Evolutionary conservation across 129 eudicot species (phyloP).

Genomic region (Silybum marianum): DNA sequence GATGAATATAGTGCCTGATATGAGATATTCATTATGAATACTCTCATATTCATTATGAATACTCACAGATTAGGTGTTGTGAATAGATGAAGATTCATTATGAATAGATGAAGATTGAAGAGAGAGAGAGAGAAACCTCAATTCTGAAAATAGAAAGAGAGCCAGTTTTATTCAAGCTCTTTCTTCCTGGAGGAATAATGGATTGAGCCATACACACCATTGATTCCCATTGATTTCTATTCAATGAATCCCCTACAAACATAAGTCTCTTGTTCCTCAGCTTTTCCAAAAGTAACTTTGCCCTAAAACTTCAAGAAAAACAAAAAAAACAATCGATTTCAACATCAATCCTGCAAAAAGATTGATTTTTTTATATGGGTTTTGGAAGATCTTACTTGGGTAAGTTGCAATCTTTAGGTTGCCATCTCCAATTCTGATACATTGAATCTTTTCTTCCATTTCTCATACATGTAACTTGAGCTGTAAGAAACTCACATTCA

Average conservation of each 20-base stretch:
- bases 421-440: slow-evolving; percentile 97
- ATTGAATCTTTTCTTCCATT: slow-evolving; percentile 81
- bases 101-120: neutral
- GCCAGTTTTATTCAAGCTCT: slow-evolving; percentile 80
- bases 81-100: too few relatives aligned
- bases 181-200: slow-evolving; percentile 68
- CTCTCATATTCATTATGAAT: neutral
- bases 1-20: neutral
- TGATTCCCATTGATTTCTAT: slow-evolving; percentile 96
- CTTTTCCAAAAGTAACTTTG: slow-evolving; percentile 79
- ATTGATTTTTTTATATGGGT: neutral
- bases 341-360: slow-evolving; percentile 10
- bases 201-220: slow-evolving; percentile 98
- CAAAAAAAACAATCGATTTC: neutral
- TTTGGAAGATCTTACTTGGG: slow-evolving; percentile 65
- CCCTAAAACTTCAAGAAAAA: slow-evolving; percentile 53
- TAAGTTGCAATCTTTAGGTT: slow-evolving; percentile 81
- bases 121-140: slow-evolving; percentile 50
- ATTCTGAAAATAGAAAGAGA: slow-evolving; percentile 79
- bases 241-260: slow-evolving; percentile 97
- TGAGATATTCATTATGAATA: neutral
- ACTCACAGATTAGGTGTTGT: neutral
- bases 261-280: slow-evolving; percentile 95
- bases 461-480: slow-evolving; percentile 87
- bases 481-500: slow-evolving; percentile 80